phyloP scores from a whole-genome alignment of 1,284 basidiomycete genomes.

The Malassezia dermatis region DNA sequence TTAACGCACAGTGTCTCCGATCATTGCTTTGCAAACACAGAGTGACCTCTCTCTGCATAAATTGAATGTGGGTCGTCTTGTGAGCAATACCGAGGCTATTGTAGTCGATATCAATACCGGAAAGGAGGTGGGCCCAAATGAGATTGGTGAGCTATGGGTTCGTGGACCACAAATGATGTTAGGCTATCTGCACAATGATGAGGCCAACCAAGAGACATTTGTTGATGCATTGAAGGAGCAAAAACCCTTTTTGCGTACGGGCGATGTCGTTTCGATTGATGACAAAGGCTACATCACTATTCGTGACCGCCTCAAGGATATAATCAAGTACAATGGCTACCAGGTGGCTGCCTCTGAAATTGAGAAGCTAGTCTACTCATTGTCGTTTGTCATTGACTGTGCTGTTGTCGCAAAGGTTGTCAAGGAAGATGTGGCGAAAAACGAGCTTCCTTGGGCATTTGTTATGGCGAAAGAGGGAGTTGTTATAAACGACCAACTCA shows the following conservation, averaged over 20 bases:
- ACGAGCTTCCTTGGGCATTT: constrained; percentile 35
- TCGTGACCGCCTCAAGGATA: constrained; percentile 41
- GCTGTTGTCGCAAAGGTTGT: constrained; percentile 11
- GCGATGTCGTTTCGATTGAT: constrained; percentile 39
- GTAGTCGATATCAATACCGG: constrained; percentile 25
- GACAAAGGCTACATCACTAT: constrained; percentile 34
- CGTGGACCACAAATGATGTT: constrained; percentile 45
- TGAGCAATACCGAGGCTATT: constrained; percentile 35
- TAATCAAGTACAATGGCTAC: constrained; percentile 47
- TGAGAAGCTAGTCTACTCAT: constrained; percentile 21
- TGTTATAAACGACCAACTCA: constrained; percentile 10
- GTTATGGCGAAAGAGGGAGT: constrained; percentile 20
- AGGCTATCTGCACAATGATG: constrained; percentile 42
- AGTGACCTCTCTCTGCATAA: constrained; percentile 22
- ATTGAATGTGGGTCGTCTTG: constrained; percentile 33
- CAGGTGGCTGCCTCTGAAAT: constrained; percentile 44
- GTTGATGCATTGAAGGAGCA: constrained; percentile 15
- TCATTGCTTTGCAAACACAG: constrained; percentile 37
- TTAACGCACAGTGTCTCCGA: constrained; percentile 26
- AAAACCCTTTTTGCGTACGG: constrained; percentile 32
- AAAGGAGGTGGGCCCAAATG: constrained; percentile 25
- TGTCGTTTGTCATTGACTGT: constrained; percentile 3
- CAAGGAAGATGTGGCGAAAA: constrained; percentile 7
- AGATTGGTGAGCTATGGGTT: constrained; percentile 39
- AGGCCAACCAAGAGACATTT: constrained; percentile 34